Evolutionary conservation across 78 protist genomes (phyloP), one percentile per base, ranked within the genome.

Genomic region (Isochrysis galbana): DNA sequence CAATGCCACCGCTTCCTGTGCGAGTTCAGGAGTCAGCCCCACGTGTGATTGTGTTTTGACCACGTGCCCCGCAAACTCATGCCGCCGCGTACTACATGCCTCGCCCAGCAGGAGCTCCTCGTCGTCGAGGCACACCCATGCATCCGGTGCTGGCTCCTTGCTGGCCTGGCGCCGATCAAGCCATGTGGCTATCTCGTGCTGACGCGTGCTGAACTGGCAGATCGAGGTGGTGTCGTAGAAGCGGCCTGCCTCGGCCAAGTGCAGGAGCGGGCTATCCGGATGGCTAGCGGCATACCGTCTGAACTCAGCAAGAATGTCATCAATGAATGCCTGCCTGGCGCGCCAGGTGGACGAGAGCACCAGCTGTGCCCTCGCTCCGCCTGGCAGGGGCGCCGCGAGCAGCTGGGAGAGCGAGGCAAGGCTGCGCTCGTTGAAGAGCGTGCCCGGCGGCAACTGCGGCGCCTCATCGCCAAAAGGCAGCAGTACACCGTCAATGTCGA

Each of bases 261-360:
- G n/a, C n/a, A n/a, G n/a, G 72, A 61, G 72, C n/a, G 61, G 61
- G n/a, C n/a, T 23, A n/a, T 11, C 72, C 7, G 21, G 38, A 19
- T 61, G 7, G n/a, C 38, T 19, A 23, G 72, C 72, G 72, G 32
- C 72, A n/a, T 21, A 61, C 72, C n/a, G n/a, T 23, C 72, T 23
- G n/a, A 61, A 61, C n/a, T 11, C 72, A 2, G 7, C 72, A 19
- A 23, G n/a, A 19, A 61, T 11, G n/a, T 61, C 72, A n/a, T 4
- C 72, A 11, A 61, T 19, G 22, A 23, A 11, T 11, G 11, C 72
- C 26, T 23, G 72, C 11, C 4, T 11, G 38, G 26, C 72, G 32
- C 72, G 72, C 72, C 72, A 61, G 72, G 72, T 61, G 72, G 72
- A 61, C 32, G 72, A 61, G 72, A 61, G 72, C 32, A 61, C 72